Percentiles rank a stretch among this genome's conserved stretches.
Evolutionary conservation across 257 asterid species (phyloP).

Genomic region (Leptodermis oblonga): DNA sequence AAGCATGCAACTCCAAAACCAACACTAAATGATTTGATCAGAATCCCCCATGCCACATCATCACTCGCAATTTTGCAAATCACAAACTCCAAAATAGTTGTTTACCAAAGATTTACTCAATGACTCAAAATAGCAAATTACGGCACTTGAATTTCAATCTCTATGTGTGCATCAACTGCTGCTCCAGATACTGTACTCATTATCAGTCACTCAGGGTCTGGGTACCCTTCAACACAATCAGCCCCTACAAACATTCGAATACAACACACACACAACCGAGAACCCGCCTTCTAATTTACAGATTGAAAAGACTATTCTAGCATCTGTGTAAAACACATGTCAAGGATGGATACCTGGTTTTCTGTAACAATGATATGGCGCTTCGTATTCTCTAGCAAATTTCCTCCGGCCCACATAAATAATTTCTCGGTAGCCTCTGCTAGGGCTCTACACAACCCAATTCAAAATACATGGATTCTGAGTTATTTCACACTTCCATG

Average conservation of each 20-base stretch:
- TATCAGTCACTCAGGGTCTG: no score
- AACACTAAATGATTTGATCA: constrained; percentile 10
- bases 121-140: neutral
- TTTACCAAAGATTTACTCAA: neutral
- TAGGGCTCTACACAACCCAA: neutral
- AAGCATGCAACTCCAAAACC: constrained; percentile 13
- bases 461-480: neutral
- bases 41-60: neutral
- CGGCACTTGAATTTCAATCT: neutral
- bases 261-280: no score
- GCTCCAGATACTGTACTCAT: neutral
- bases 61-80: neutral
- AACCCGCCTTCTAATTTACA: neutral
- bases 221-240: no score
- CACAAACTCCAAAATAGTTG: constrained; percentile 4
- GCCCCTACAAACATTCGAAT: no score
- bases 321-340: neutral
- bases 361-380: neutral
- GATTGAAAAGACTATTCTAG: neutral
- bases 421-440: neutral
- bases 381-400: neutral
- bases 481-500: neutral
- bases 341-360: neutral
- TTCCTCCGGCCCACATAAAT: neutral
- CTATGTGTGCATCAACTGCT: neutral